A percentile compares a stretch with the other conserved stretches of the same genome.
These are phyloP conservation scores for Phytophthora tubulina DNA, from an alignment of 352 stramenopile species.

Conservation along the genomic window DNA sequence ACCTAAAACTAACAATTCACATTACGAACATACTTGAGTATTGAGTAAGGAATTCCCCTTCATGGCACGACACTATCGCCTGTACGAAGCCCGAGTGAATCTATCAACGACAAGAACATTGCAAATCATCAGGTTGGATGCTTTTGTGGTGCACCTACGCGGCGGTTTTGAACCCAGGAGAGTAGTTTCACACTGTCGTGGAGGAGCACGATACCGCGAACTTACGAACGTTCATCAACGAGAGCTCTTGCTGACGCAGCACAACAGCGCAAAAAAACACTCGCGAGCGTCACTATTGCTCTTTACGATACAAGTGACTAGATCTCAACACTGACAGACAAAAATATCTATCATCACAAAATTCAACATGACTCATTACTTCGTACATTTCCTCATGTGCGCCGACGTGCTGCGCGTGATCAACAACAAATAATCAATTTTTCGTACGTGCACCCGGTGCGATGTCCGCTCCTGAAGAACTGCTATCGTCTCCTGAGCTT, in stretches of 20 bases:
- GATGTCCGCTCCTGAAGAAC: slow-evolving; percentile 11
- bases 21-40: slow-evolving; percentile 8
- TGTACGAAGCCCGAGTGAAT: neutral
- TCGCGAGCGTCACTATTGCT: no score
- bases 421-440: neutral
- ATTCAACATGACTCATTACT: neutral
- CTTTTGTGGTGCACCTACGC: neutral
- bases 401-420: neutral
- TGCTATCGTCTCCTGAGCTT: slow-evolving; percentile 39
- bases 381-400: neutral
- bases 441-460: slow-evolving; percentile 2
- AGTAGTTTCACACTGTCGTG: neutral
- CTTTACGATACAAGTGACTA: no score
- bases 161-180: neutral
- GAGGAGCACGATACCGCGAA: no score
- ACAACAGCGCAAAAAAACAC: no score
- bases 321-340: no score
- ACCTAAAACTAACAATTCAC: neutral
- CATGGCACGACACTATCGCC: neutral
- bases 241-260: neutral
- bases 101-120: neutral
- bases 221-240: neutral
- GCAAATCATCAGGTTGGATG: neutral
- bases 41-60: neutral
- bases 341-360: no score